phyloP scores from a whole-genome alignment of 2,329 filamentous ascomycete species.

The Ascomycota sp. region DNA sequence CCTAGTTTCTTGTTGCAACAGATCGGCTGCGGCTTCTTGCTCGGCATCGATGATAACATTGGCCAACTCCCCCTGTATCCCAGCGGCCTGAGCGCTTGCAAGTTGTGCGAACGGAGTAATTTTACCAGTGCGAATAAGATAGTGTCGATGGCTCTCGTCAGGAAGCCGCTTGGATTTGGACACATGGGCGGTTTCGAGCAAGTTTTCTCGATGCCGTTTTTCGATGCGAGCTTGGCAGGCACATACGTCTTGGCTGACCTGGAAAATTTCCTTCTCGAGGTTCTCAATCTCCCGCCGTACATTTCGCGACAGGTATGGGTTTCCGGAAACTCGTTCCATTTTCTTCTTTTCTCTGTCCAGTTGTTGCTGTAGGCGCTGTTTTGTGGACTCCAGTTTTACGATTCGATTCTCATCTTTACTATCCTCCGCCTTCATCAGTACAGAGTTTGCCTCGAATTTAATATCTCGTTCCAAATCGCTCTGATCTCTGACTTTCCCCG shows the following conservation, averaged over 20 bases:
- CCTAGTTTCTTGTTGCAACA: constrained; percentile 18
- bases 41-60: constrained; percentile 66
- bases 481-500: constrained; percentile 56
- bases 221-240: constrained; percentile 67
- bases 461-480: constrained; percentile 83
- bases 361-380: constrained; percentile 39
- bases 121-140: constrained; percentile 83
- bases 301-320: constrained; percentile 29
- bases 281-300: constrained; percentile 43
- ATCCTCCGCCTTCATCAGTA: constrained; percentile 38
- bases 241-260: constrained; percentile 47
- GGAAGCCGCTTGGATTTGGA: constrained; percentile 38
- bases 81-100: constrained; percentile 36
- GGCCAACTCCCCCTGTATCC: constrained; percentile 45
- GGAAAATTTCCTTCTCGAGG: constrained; percentile 39
- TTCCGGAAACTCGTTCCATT: constrained; percentile 20
- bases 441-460: constrained; percentile 34
- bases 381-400: constrained; percentile 29
- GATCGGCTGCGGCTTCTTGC: constrained; percentile 32
- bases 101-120: constrained; percentile 87
- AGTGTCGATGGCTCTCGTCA: constrained; percentile 69
- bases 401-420: constrained; percentile 40
- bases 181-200: constrained; percentile 18
- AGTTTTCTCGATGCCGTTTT: constrained; percentile 38
- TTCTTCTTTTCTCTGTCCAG: constrained; percentile 31